Evolutionary conservation across 192 early-diverging fungal species (phyloP).

Genomic region (Cladochytrium replicatum): DNA sequence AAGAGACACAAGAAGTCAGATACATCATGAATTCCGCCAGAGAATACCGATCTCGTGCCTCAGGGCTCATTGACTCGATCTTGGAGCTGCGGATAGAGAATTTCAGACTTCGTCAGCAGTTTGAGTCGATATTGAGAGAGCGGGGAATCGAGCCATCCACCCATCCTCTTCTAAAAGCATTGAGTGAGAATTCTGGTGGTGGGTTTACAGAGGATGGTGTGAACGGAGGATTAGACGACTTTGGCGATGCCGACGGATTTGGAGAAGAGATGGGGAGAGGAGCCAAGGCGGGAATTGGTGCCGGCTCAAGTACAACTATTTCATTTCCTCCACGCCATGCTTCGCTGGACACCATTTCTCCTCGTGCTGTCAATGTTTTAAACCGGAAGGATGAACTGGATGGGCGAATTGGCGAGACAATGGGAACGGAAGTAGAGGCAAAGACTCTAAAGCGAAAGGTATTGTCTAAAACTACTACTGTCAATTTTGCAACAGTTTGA

Average conservation of each 20-base stretch:
- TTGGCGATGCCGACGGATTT: not conserved
- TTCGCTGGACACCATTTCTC: not conserved
- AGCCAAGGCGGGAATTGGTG: not conserved
- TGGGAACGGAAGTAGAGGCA: not conserved
- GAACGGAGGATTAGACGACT: not conserved
- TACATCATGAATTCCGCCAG: conserved; percentile 14
- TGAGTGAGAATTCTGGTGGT: not conserved
- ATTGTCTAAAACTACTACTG: too few species aligned
- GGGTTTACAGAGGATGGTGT: conserved; percentile 5
- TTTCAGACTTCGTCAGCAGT: conserved; percentile 15
- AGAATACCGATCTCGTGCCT: conserved; percentile 22
- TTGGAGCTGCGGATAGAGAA: conserved; percentile 29
- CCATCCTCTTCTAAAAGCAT: conserved; percentile 12
- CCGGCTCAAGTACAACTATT: not conserved
- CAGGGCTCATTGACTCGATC: conserved; percentile 22
- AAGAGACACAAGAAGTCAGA: not conserved
- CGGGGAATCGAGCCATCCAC: conserved; percentile 13
- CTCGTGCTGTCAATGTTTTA: not conserved
- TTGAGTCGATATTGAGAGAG: conserved; percentile 13
- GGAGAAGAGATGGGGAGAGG: not conserved
- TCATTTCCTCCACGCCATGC: not conserved
- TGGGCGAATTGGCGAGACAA: not conserved
- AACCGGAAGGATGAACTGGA: not conserved
- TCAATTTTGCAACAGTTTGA: not conserved
- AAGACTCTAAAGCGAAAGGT: not conserved